phyloP scores from a whole-genome alignment of 257 asterid genomes.

The Misopates orontium region DNA sequence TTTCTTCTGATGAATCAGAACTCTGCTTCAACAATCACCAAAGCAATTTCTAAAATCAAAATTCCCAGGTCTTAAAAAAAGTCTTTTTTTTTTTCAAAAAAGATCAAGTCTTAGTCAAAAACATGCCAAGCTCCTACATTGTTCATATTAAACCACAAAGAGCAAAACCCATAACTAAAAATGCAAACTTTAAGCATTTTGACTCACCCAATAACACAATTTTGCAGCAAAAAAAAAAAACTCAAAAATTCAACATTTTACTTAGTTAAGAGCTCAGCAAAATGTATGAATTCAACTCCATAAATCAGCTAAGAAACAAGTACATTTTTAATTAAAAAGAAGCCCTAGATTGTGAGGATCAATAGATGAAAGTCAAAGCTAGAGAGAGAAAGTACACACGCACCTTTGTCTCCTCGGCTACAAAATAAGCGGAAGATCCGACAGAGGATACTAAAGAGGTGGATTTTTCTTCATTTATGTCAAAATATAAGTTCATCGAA shows the following conservation, averaged over 20 bases:
- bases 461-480: conserved; percentile 26
- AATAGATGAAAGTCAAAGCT: conserved; percentile 25
- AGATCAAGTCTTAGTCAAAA: background rate
- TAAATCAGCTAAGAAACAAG: conserved; percentile 25
- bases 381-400: conserved; percentile 38
- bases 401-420: conserved; percentile 48
- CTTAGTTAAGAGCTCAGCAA: background rate
- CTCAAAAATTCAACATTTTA: too few species aligned
- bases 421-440: conserved; percentile 43
- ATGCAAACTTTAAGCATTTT: background rate
- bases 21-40: background rate
- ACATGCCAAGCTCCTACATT: conserved; percentile 17
- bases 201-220: conserved; percentile 23
- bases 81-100: background rate
- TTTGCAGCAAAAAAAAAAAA: too few species aligned
- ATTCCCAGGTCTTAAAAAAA: too few species aligned
- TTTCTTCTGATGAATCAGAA: background rate
- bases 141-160: conserved; percentile 18
- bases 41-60: too few species aligned
- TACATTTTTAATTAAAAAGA: conserved; percentile 5
- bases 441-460: conserved; percentile 25
- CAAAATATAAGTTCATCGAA: conserved; percentile 3
- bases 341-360: conserved; percentile 52
- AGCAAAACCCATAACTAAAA: conserved; percentile 1
- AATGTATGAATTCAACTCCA: conserved; percentile 16